Base-by-base conservation (phyloP, 306 rosid genomes). In the Trichosanthes truncata region DNA sequence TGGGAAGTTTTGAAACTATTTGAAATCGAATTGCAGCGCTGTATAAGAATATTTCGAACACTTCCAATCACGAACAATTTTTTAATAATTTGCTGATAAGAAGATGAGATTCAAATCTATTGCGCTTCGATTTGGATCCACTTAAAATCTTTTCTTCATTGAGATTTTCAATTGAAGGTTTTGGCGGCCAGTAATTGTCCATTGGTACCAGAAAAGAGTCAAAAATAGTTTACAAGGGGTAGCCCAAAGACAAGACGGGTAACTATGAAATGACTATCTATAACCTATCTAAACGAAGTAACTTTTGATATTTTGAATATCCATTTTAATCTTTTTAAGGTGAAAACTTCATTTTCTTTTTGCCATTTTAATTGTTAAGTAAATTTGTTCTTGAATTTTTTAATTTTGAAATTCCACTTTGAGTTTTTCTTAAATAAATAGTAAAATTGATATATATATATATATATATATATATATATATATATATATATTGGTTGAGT, bases 161-260 rank as follows among this genome's bases (percentile, higher is more conserved):
- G 33, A 52, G 76, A 41, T 2, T 68, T 12, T 17, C 8, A 46
- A 48, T 72, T 23, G 41, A 7, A 46, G 77, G 21, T 6, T 21
- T 46, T 51, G 77, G 77, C 60, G 41, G 60, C 59, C 59, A 14
- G 59, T 26, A 48, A 26, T 26, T 73, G 21, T 5, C 41, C 25
- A 73, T 45, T 71, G 23, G 33, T 73, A 26, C 77, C 77, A 26
- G 15, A 73, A 73, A 73, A 71, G 18, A 41, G 76, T 71, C 33
- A 71, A 71, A 71, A 43, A 71, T 71, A 71, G 76, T 71, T 40
- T n/a, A 40, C 49, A 67, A 67, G 0, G 31, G 18, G 21, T 6
- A 62, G 1, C 9, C 40, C 2, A 20, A 49, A 49, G n/a, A 25
- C 40, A 29, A 62, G 40, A 59, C 7, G 65, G 46, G 48, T 38